phyloP scores from a whole-genome alignment of 352 stramenopile species.

The Globisporangium alternatum region DNA sequence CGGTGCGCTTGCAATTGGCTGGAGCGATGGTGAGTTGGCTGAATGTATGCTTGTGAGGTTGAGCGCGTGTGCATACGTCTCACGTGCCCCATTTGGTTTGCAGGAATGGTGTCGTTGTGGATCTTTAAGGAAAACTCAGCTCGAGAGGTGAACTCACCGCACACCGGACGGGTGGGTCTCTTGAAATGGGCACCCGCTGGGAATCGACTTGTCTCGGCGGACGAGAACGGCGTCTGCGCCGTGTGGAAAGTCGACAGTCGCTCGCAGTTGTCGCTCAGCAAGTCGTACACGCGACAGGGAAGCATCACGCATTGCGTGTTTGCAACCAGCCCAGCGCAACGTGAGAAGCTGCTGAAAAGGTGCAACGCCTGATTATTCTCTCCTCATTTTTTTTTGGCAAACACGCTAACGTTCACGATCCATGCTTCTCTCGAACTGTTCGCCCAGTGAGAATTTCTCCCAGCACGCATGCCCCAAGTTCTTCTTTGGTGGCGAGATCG shows the following conservation, averaged over 20 bases:
- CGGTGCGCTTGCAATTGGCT: conserved; percentile 73
- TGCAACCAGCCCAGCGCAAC: conserved; percentile 38
- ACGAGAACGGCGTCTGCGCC: conserved; percentile 77
- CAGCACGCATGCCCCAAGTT: conserved; percentile 79
- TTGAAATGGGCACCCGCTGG: conserved; percentile 85
- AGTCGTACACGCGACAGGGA: conserved; percentile 85
- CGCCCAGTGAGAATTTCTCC: conserved; percentile 41
- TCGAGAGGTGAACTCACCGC: conserved; percentile 80
- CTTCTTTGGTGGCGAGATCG: conserved; percentile 92
- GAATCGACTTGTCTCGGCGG: conserved; percentile 87
- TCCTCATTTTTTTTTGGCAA: not conserved
- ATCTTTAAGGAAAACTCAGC: conserved; percentile 65
- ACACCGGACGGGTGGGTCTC: conserved; percentile 75
- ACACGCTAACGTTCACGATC: not conserved
- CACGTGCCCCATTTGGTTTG: not conserved
- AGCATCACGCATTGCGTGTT: conserved; percentile 89
- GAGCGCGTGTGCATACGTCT: conserved; percentile 1
- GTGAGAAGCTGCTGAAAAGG: conserved; percentile 44
- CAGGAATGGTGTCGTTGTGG: conserved; percentile 84
- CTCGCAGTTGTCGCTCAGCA: conserved; percentile 68
- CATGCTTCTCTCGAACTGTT: not conserved
- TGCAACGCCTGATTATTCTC: conserved; percentile 7
- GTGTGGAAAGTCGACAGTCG: conserved; percentile 88
- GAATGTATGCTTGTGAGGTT: not conserved
- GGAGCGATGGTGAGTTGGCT: conserved; percentile 60